Conservation (phyloP, 495 filamentous ascomycete genomes). For the Aspergillus campestris region DNA sequence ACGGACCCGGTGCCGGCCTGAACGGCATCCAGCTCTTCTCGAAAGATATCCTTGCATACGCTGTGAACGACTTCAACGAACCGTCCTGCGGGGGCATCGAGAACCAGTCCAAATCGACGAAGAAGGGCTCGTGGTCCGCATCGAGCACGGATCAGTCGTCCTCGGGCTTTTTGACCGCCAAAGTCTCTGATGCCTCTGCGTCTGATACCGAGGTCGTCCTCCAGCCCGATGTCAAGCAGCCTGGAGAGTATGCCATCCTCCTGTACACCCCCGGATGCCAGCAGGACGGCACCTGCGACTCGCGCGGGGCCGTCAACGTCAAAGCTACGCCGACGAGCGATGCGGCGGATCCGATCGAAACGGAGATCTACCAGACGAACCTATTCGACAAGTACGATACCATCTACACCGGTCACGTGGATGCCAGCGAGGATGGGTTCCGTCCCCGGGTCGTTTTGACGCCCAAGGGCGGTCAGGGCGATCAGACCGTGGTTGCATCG, state of each 20-base stretch:
- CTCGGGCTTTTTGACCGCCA: slow-evolving; percentile 68
- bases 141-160: slow-evolving; percentile 51
- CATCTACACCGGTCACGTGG: slow-evolving; percentile 76
- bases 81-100: slow-evolving; percentile 64
- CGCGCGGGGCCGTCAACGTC: slow-evolving; percentile 70
- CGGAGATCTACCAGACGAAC: slow-evolving; percentile 76
- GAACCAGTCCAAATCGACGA: slow-evolving; percentile 54
- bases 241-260: slow-evolving; percentile 80
- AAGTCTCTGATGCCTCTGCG: slow-evolving; percentile 48
- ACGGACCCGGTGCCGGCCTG: slow-evolving; percentile 78
- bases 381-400: slow-evolving; percentile 89
- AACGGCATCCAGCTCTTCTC: slow-evolving; percentile 86
- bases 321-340: slow-evolving; percentile 58
- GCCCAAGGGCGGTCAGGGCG: slow-evolving; percentile 55
- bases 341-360: slow-evolving; percentile 29
- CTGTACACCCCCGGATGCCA: slow-evolving; percentile 87
- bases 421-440: slow-evolving; percentile 65
- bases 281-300: slow-evolving; percentile 66
- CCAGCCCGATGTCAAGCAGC: slow-evolving; percentile 74
- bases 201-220: slow-evolving; percentile 58
- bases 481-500: slow-evolving; percentile 77
- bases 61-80: slow-evolving; percentile 81
- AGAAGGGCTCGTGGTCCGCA: slow-evolving; percentile 65
- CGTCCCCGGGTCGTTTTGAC: slow-evolving; percentile 73
- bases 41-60: slow-evolving; percentile 73